These are phyloP conservation scores for Aspergillus caelatus DNA, from an alignment of 2,329 filamentous ascomycete species.

Conservation along the genomic window DNA sequence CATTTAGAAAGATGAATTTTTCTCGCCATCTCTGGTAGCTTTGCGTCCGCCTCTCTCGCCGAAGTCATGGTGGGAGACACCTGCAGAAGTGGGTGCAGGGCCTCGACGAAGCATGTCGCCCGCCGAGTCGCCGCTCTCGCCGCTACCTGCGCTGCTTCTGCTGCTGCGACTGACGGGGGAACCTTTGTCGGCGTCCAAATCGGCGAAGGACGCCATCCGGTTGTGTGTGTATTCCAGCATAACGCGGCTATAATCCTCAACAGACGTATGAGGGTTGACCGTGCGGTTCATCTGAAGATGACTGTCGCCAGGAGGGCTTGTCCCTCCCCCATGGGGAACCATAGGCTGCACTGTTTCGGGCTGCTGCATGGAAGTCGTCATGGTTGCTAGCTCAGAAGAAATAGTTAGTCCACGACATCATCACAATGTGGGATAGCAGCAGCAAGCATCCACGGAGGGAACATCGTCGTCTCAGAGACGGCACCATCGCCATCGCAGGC, in stretches of 20 bases:
- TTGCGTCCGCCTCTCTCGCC: constrained; percentile 3
- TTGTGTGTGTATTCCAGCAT: constrained; percentile 44
- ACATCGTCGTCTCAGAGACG: not conserved
- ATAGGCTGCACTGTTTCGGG: constrained; percentile 21
- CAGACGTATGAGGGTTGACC: constrained; percentile 28
- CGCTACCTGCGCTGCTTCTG: constrained; percentile 33
- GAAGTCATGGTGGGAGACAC: constrained; percentile 8
- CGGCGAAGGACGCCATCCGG: constrained; percentile 38
- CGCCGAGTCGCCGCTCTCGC: constrained; percentile 26
- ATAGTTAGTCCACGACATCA: constrained; percentile 1
- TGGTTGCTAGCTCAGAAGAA: constrained; percentile 4
- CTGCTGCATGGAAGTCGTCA: constrained; percentile 21
- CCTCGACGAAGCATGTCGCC: constrained; percentile 24
- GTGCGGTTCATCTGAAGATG: constrained; percentile 23
- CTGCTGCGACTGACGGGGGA: constrained; percentile 30
- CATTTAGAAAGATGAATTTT: not conserved
- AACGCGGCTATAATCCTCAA: constrained; percentile 43
- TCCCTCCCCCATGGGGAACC: constrained; percentile 22
- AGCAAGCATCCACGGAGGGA: not conserved
- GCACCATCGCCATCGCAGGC: not conserved
- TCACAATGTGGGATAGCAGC: not conserved
- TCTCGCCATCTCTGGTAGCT: not conserved
- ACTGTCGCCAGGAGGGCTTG: constrained; percentile 19
- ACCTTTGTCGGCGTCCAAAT: constrained; percentile 24
- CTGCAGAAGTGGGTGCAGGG: constrained; percentile 22